phyloP scores from a whole-genome alignment of 1,139 yeast species.

The Magnusiomyces paraingens region DNA sequence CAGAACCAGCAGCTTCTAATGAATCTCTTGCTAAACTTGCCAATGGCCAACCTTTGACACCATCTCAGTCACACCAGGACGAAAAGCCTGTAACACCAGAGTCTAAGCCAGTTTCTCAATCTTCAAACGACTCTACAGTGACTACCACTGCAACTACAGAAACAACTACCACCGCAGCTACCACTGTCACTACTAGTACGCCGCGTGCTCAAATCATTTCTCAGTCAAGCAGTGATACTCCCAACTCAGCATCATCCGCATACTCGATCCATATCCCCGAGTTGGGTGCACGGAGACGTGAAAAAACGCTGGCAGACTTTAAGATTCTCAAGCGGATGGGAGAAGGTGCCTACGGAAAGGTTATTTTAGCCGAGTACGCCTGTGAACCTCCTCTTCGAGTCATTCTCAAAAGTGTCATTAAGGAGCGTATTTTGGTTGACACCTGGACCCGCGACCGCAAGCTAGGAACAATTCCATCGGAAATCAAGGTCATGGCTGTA shows the following conservation, averaged over 20 bases:
- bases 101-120: no score
- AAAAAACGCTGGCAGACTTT: constrained; percentile 67
- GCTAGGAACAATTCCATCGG: constrained; percentile 90
- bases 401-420: constrained; percentile 82
- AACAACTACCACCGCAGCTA: background rate
- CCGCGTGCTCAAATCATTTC: constrained; percentile 12
- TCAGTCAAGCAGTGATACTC: constrained; percentile 8
- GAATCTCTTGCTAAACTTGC: no score
- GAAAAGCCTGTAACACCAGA: no score
- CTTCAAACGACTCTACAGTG: constrained; percentile 1
- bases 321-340: constrained; percentile 72
- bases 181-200: background rate
- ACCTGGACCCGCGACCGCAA: constrained; percentile 94
- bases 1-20: background rate
- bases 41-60: no score
- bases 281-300: constrained; percentile 33
- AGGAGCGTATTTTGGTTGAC: constrained; percentile 87
- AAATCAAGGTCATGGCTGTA: constrained; percentile 84
- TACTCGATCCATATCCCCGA: constrained; percentile 21
- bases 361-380: constrained; percentile 67
- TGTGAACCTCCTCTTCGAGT: constrained; percentile 57
- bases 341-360: constrained; percentile 95
- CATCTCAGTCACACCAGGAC: no score
- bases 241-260: constrained; percentile 14
- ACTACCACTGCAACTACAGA: constrained; percentile 1